Evolutionary conservation across 139 green algal species (phyloP), one percentile per base, ranked within the genome.

Genomic region (Tetradesmus obliquus): DNA sequence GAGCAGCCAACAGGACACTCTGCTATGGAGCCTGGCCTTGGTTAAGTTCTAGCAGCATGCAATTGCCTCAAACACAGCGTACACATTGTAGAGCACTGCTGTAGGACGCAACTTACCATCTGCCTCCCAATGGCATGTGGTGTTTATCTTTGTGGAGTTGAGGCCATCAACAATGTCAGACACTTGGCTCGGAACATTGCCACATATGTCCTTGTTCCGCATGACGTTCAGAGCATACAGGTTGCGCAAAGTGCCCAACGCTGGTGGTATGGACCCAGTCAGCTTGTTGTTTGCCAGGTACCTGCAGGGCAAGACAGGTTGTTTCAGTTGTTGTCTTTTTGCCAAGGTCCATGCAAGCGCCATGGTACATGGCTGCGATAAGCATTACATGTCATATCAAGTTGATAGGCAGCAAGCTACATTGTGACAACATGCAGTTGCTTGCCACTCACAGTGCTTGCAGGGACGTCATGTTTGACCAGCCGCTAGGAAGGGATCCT

Each of bases 401-500:
- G 32, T 45, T 45, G 32, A 24, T 24, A 71, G 17, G 66, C 17
- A 24, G 12, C 66, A n/a, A 24, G 17, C 60, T 24, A 24, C 66
- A 24, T 71, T 13, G 8, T 71, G 7, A 3, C 60, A 71, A 15
- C 60, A 71, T 71, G 60, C 60, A 4, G 15, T 83, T 24, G 32
- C 76, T n/a, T 15, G 8, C 51, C 51, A 88, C 85, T 81, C 19
- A 89, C 85, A 89, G 85, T 20, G 66, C 62, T 15, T 89, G 85
- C 32, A 89, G 62, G 17, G 66, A 66, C 20, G 85, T 89, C 85
- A 89, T 82, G 62, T 89, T 89, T 12, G 85, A 89, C 85, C 85
- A 89, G 13, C 57, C 66, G n/a, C 8, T 45, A 22, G 85, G 85
- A 20, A 89, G 53, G 2, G 62, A 69, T 32, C 85, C 85, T 76